These are phyloP conservation scores for Abrus precatorius DNA, from an alignment of 306 rosid species.

Conservation along the genomic window DNA sequence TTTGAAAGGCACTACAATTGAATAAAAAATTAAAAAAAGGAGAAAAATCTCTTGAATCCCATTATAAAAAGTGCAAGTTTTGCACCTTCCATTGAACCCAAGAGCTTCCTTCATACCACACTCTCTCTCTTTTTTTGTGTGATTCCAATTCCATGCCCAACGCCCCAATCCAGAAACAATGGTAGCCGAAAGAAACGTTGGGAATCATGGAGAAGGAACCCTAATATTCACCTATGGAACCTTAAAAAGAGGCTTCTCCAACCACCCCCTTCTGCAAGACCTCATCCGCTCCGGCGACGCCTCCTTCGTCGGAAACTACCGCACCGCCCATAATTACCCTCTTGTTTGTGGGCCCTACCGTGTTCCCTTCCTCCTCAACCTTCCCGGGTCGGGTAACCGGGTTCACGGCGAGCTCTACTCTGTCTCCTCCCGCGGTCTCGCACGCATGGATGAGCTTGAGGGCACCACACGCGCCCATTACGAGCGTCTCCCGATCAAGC, in stretches of 20 bases:
- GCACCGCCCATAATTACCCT: constrained; percentile 58
- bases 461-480: constrained; percentile 73
- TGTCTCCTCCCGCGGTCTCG: constrained; percentile 58
- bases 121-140: no score
- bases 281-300: constrained; percentile 74
- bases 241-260: constrained; percentile 70
- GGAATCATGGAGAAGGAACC: not conserved
- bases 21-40: not conserved
- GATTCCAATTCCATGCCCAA: not conserved
- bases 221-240: constrained; percentile 82
- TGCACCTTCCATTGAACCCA: not conserved
- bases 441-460: constrained; percentile 68
- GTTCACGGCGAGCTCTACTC: constrained; percentile 80
- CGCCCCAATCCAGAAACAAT: constrained; percentile 24
- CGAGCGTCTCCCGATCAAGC: constrained; percentile 64
- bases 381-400: constrained; percentile 64
- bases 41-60: not conserved
- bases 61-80: not conserved
- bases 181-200: constrained; percentile 43
- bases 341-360: constrained; percentile 83
- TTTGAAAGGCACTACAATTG: not conserved
- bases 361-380: constrained; percentile 81
- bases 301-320: constrained; percentile 61
- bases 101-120: no score
- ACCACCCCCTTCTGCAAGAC: constrained; percentile 73